Conservation (phyloP, 805 yeast genomes). For the Debaryomyces castellii region DNA sequence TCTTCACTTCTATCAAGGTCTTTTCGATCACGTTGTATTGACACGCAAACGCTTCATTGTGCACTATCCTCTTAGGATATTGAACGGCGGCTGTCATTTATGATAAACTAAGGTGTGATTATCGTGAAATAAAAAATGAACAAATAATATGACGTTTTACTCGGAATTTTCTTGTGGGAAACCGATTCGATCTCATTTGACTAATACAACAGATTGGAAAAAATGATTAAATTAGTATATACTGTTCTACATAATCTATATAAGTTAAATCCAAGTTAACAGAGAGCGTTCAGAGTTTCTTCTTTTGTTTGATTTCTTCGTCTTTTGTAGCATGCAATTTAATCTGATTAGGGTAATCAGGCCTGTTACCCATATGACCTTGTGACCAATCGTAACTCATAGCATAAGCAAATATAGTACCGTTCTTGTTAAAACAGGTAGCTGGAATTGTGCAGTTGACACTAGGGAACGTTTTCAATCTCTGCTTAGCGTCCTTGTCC, state of each 20-base stretch:
- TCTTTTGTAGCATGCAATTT: conserved; percentile 84
- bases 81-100: not conserved
- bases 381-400: conserved; percentile 94
- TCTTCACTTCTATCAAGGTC: conserved; percentile 30
- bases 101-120: not conserved
- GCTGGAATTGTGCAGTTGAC: conserved; percentile 69
- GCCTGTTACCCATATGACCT: conserved; percentile 76
- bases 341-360: conserved; percentile 70
- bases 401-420: conserved; percentile 87
- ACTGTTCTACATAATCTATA: not conserved
- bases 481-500: conserved; percentile 91
- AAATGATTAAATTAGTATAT: not conserved
- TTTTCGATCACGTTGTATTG: conserved; percentile 34
- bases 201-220: not conserved
- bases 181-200: not conserved
- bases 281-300: conserved; percentile 17
- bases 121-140: not conserved
- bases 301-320: conserved; percentile 73
- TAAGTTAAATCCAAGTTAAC: not conserved
- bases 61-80: conserved; percentile 24
- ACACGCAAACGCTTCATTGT: conserved; percentile 30
- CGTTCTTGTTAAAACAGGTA: conserved; percentile 78
- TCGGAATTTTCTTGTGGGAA: not conserved
- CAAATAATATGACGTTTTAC: not conserved
- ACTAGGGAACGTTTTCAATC: conserved; percentile 77